These are phyloP conservation scores for Orychophragmus violaceus DNA, from an alignment of 345 rosid genomes.

Conservation along the genomic window DNA sequence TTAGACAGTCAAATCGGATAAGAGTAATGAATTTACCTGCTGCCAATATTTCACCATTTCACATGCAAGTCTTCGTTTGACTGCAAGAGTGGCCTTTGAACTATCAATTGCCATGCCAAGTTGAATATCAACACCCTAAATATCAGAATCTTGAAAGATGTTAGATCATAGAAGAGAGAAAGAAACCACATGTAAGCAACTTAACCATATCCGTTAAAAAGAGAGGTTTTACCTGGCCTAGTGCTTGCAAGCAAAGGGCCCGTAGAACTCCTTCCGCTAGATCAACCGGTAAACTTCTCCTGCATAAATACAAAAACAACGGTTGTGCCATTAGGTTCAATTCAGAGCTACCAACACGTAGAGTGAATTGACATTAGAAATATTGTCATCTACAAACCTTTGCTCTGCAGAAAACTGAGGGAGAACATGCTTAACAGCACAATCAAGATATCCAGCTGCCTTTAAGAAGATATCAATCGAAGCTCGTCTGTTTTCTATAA, in stretches of 20 bases:
- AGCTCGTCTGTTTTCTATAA: conserved; percentile 76
- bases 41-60: conserved; percentile 99
- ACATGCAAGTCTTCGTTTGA: conserved; percentile 97
- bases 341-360: background rate
- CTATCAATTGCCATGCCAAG: conserved; percentile 99
- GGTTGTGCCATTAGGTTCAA: background rate
- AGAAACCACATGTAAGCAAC: background rate
- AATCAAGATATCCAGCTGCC: conserved; percentile 96
- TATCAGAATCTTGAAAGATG: conserved; percentile 6
- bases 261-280: conserved; percentile 87
- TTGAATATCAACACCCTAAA: conserved; percentile 92
- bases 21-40: conserved; percentile 50
- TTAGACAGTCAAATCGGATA: background rate
- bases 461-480: conserved; percentile 86
- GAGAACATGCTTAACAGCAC: conserved; percentile 82
- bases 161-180: conserved; percentile 5
- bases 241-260: conserved; percentile 88
- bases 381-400: conserved; percentile 45
- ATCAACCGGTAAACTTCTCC: conserved; percentile 92
- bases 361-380: background rate
- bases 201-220: conserved; percentile 17
- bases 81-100: conserved; percentile 97
- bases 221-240: conserved; percentile 71
- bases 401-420: conserved; percentile 72
- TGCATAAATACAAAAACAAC: conserved; percentile 26